A percentile compares a stretch with the other conserved stretches of the same genome.
Evolutionary conservation across 208 protist species (phyloP).

Genomic region (Leishmania major): DNA sequence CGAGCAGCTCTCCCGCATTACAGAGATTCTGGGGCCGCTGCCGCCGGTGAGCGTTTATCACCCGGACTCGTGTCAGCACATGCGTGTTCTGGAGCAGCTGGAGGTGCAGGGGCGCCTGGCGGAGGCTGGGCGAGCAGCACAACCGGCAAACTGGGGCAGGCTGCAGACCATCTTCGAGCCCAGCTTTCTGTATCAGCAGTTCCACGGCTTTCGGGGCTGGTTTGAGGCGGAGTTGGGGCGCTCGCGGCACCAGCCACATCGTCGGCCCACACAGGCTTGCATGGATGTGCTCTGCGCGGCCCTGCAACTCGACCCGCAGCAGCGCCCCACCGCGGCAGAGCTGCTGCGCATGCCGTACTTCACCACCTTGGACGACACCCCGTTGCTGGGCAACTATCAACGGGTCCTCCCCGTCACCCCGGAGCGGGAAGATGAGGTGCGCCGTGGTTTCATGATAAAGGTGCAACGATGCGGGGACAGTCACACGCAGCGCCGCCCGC

Average conservation of each 20-base stretch:
- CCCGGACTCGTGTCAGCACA: constrained; percentile 49
- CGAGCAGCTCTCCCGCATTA: constrained; percentile 75
- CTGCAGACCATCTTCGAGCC: constrained; percentile 63
- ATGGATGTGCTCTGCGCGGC: constrained; percentile 76
- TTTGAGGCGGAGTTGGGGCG: constrained; percentile 66
- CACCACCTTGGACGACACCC: constrained; percentile 30
- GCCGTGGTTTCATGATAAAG: constrained; percentile 29
- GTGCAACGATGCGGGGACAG: constrained; percentile 33
- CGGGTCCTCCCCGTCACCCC: constrained; percentile 14
- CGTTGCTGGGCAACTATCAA: constrained; percentile 19
- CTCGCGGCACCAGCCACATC: constrained; percentile 42
- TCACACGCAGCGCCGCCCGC: constrained; percentile 30
- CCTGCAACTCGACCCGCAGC: constrained; percentile 70
- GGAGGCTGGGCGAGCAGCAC: constrained; percentile 9
- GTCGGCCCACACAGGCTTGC: constrained; percentile 58
- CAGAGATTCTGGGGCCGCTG: constrained; percentile 74
- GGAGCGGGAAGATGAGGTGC: constrained; percentile 33
- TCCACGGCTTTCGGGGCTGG: constrained; percentile 70
- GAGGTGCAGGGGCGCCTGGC: constrained; percentile 24
- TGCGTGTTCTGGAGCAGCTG: constrained; percentile 45
- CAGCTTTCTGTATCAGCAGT: constrained; percentile 69
- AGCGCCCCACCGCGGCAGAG: constrained; percentile 74
- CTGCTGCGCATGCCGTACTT: constrained; percentile 87
- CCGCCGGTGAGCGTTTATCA: constrained; percentile 44
- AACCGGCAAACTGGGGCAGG: constrained; percentile 23